These are phyloP conservation scores for Neurospora sp. DNA, from an alignment of 2,329 filamentous ascomycete genomes.

Conservation along the genomic window DNA sequence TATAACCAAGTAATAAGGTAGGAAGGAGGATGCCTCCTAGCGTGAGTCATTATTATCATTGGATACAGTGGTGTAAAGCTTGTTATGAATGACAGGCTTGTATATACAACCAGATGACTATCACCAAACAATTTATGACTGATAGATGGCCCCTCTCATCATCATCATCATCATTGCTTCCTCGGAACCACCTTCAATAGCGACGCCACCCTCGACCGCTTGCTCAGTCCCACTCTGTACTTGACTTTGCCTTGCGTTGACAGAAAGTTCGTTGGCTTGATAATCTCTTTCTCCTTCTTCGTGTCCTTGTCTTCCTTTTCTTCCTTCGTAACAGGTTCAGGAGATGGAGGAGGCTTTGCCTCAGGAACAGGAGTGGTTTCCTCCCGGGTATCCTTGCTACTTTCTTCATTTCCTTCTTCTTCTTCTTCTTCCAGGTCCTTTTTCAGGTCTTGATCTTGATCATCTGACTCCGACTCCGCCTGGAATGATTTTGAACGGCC, in stretches of 20 bases:
- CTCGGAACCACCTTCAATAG: conserved; percentile 30
- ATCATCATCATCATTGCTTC: neutral
- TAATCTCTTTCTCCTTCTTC: conserved; percentile 1
- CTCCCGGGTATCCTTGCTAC: neutral
- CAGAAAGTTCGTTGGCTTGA: conserved; percentile 6
- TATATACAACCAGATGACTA: neutral
- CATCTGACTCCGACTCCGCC: neutral
- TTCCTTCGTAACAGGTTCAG: neutral
- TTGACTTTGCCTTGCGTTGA: conserved; percentile 27
- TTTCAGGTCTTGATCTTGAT: neutral
- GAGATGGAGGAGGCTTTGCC: neutral
- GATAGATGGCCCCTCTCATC: neutral
- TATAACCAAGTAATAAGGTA: neutral
- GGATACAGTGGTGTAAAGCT: neutral
- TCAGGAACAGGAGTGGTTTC: neutral
- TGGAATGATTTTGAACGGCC: neutral
- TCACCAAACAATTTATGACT: neutral
- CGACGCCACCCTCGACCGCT: conserved; percentile 38
- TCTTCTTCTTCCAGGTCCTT: neutral
- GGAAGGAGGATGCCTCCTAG: neutral
- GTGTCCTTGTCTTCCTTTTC: neutral
- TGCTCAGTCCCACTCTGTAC: conserved; percentile 43
- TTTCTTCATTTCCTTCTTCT: neutral
- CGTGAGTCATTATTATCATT: neutral
- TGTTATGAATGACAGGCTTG: neutral